A percentile compares a stretch with the other conserved stretches of the same genome.
Evolutionary conservation across 2,329 filamentous ascomycete genomes (phyloP).

Genomic region (Furcasterigmium sp.): DNA sequence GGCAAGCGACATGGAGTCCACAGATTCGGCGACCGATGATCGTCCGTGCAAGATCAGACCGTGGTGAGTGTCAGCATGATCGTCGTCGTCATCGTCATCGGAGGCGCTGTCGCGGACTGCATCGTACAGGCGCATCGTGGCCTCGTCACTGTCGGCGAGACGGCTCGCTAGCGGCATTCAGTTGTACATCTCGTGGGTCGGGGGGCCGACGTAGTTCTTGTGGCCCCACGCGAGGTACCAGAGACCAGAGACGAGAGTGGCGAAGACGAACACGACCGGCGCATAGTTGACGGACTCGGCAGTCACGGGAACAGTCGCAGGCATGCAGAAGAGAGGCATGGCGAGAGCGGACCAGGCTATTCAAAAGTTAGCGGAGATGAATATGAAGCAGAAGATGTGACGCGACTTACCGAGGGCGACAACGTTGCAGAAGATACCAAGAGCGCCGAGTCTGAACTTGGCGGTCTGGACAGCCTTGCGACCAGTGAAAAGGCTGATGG

Average conservation of each 20-base stretch:
- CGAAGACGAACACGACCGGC: constrained; percentile 66
- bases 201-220: constrained; percentile 62
- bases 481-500: constrained; percentile 55
- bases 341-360: constrained; percentile 62
- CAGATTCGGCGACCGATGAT: too few relatives aligned
- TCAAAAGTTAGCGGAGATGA: constrained; percentile 19
- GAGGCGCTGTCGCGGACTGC: not conserved
- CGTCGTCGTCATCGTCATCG: not conserved
- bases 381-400: not conserved
- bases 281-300: constrained; percentile 65
- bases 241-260: constrained; percentile 51
- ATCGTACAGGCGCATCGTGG: not conserved
- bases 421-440: constrained; percentile 59
- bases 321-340: constrained; percentile 72
- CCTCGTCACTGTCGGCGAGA: not conserved
- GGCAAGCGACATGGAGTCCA: not conserved
- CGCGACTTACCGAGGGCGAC: constrained; percentile 54
- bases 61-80: too few relatives aligned
- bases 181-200: constrained; percentile 32
- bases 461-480: constrained; percentile 53
- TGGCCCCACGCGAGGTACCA: constrained; percentile 70
- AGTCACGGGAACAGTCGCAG: constrained; percentile 55
- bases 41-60: too few relatives aligned
- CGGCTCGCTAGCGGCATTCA: constrained; percentile 1
- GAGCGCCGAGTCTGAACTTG: constrained; percentile 54